A percentile compares a stretch with the other conserved stretches of the same genome.
Conservation (phyloP, 345 rosid species). For the Kandelia obovata region DNA sequence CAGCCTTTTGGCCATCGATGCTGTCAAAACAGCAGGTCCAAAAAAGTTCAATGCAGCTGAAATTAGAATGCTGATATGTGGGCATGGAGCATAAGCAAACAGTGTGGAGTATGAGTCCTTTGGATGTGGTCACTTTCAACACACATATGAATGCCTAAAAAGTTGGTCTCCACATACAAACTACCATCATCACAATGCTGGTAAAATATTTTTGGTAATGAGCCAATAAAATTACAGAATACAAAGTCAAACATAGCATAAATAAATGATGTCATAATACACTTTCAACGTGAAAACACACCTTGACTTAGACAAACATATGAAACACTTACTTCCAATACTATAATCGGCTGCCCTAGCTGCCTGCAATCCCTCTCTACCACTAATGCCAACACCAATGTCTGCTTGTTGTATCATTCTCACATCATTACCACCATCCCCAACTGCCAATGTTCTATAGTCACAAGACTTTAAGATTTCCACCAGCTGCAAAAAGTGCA, state of each 20-base stretch:
- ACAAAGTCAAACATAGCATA: background rate
- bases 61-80: too few species aligned
- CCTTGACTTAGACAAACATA: background rate
- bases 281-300: background rate
- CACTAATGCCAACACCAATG: slow-evolving; percentile 96
- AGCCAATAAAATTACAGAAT: background rate
- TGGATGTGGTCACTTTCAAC: too few species aligned
- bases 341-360: slow-evolving; percentile 99
- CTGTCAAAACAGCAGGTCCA: too few species aligned
- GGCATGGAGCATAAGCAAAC: too few species aligned
- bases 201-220: background rate
- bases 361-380: slow-evolving; percentile 99
- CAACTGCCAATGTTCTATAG: slow-evolving; percentile 93
- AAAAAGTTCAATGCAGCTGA: too few species aligned
- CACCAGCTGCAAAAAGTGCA: slow-evolving; percentile 62
- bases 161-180: too few species aligned
- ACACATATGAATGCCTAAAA: too few species aligned
- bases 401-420: slow-evolving; percentile 99
- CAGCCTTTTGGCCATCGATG: too few species aligned
- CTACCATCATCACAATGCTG: too few species aligned
- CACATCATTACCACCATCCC: slow-evolving; percentile 99
- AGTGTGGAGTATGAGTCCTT: too few species aligned
- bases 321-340: slow-evolving; percentile 72
- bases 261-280: background rate
- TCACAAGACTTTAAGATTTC: slow-evolving; percentile 88